Conservation (phyloP, 768 basidiomycete genomes). For the Trametes cingulata region DNA sequence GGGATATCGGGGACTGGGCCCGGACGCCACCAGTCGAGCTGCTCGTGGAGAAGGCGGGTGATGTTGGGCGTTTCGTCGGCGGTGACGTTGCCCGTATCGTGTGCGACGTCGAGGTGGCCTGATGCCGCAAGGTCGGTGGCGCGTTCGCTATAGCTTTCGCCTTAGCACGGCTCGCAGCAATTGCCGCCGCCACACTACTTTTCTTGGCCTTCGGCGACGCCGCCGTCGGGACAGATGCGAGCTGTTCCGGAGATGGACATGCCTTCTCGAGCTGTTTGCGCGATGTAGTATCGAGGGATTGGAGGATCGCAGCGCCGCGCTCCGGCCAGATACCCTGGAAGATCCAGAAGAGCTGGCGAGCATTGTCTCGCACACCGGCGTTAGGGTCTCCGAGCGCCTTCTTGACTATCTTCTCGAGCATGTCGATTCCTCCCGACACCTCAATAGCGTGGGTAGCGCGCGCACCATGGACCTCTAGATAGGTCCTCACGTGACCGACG, state of each 20-base stretch:
- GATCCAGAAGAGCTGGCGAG: conserved; percentile 76
- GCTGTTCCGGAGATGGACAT: conserved; percentile 60
- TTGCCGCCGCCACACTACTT: conserved; percentile 79
- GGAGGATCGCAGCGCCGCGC: conserved; percentile 61
- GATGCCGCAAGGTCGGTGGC: conserved; percentile 78
- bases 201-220: conserved; percentile 68
- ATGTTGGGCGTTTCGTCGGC: conserved; percentile 38
- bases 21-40: conserved; percentile 27
- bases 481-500: conserved; percentile 71
- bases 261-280: conserved; percentile 86
- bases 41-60: conserved; percentile 38
- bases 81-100: conserved; percentile 46
- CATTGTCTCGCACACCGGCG: conserved; percentile 72
- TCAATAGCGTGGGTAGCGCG: conserved; percentile 70
- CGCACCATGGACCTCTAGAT: conserved; percentile 70
- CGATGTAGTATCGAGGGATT: conserved; percentile 63
- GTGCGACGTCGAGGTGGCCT: conserved; percentile 75
- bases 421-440: conserved; percentile 62
- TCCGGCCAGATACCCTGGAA: conserved; percentile 78
- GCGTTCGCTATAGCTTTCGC: conserved; percentile 82
- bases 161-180: conserved; percentile 88
- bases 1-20: conserved; percentile 26
- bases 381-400: conserved; percentile 78
- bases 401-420: conserved; percentile 72
- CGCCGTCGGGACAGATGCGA: conserved; percentile 39